phyloP scores from a whole-genome alignment of 2,329 filamentous ascomycete genomes.

The Gaeumannomyces sp. region DNA sequence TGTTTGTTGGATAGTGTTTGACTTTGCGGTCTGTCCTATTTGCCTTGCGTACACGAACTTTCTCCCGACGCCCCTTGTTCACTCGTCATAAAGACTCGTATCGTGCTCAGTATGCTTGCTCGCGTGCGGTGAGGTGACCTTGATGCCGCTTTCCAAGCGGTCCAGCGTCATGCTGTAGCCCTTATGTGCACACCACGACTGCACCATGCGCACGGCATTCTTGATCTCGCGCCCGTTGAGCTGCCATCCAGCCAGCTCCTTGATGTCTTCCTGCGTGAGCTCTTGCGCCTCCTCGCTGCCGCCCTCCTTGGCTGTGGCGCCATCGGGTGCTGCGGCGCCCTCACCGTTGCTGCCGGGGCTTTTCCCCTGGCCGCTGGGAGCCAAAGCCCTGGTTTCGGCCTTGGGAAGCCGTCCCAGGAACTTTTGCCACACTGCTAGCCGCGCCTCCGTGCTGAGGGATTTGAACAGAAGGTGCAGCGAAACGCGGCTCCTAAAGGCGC shows the following conservation, averaged over 20 bases:
- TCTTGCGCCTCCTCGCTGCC: conserved; percentile 5
- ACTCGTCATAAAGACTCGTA: conserved; percentile 17
- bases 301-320: conserved; percentile 7
- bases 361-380: background rate
- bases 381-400: background rate
- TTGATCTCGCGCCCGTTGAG: conserved; percentile 43
- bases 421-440: conserved; percentile 38
- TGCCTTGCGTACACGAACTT: background rate
- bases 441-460: conserved; percentile 30
- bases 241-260: conserved; percentile 32
- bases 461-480: conserved; percentile 39
- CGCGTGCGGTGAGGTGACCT: conserved; percentile 37
- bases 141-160: conserved; percentile 38
- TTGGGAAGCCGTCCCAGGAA: conserved; percentile 27
- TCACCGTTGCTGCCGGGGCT: background rate
- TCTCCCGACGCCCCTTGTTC: background rate
- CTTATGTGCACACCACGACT: conserved; percentile 39
- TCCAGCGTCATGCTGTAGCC: conserved; percentile 34
- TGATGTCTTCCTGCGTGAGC: conserved; percentile 29
- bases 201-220: conserved; percentile 39
- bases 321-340: conserved; percentile 11
- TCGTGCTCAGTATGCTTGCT: conserved; percentile 23
- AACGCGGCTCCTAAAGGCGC: conserved; percentile 43
- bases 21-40: background rate
- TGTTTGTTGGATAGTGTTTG: background rate